Base-by-base conservation (phyloP, 225 moss, liverwort and hornwort species). In the Takakia lepidozioides region DNA sequence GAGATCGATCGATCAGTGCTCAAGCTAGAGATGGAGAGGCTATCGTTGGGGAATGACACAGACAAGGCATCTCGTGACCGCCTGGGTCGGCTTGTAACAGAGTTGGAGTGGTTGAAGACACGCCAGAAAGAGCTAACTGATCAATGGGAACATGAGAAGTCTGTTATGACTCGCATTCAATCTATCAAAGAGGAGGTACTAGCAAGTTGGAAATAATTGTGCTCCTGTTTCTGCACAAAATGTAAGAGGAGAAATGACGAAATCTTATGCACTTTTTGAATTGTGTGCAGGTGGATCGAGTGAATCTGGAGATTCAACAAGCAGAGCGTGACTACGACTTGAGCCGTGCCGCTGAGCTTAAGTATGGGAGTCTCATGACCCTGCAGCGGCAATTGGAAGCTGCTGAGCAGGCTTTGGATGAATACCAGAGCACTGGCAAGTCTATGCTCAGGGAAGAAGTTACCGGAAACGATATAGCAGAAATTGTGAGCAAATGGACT, bases 401-500 rank as follows among this genome's bases (percentile, higher is more conserved):
- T 30, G 93, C 93, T 29, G 89, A 98, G 64, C 87, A 87, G 56
- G 87, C 84, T 22, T 51, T 90, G 38, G 86, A 84, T 27, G 95
- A 98, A 56, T 98, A 85, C 24, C 90, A 81, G 55, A 78, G 72
- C 38, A 87, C 82, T 24, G 95, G 90, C 5, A 87, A 87, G 34
- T 98, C 95, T 3, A 85, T 98, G 90, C 87, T 98, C 18, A 90
- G 90, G 45, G 95, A 98, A 63, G 95, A 95, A 64, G 95, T 95
- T 36, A 90, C 95, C 0, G 95, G 76, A 49, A 87, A 76, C 57
- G 95, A 95, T 60, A 95, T 95, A 24, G 95, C 95, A 23, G 95
- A 95, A 46, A 82, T 95, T 46, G 95, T 95, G 43, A 95, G 95
- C 63, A 95, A 90, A 65, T 95, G 95, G 95, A 95, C 95, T 26